Base-by-base conservation (phyloP, 2,329 filamentous ascomycete genomes). In the Trichothecium sympodiale region DNA sequence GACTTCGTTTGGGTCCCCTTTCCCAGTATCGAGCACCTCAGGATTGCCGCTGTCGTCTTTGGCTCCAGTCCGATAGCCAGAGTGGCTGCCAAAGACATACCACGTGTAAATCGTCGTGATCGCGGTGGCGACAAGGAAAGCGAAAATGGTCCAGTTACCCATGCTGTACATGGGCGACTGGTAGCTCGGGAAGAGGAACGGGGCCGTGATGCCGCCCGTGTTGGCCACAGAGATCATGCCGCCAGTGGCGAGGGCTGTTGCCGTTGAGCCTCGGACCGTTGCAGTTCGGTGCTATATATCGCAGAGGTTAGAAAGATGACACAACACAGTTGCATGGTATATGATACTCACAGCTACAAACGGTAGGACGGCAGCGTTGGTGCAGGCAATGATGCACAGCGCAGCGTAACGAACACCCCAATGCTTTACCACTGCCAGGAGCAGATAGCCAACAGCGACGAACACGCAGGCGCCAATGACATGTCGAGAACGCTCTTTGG, bases 201-300 rank as follows among this genome's bases (percentile, higher is more conserved):
- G 51, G 0, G 53, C 52, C 8, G 55, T 44, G 33, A 57, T 55
- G 6, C 54, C 54, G 17, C 54, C 54, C 2, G 43, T 49, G 43
- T 57, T 57, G 32, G 52, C 48, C 17, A 57, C 52, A 38, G 54
- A 44, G 17, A 57, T 53, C 50, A 56, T 56, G 17, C 54, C 55
- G 3, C 50, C 54, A 3, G 53, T 55, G 3, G 53, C 54, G 25
- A 57, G 43, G 3, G 52, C 52, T 1, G 52, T 55, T 3, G 52
- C 52, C 5, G 50, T 54, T 16, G 52, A 55, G 7, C 52, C 52
- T 37, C 44, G 45, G 5, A 55, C 52, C 0, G 50, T 52, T n/a
- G 52, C 53, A 35, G 52, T 56, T 35, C 54, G 48, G 25, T 57
- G 50, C 47, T 52, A 15, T 33, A 4, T 17, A 13, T 36, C 4